Base-by-base conservation (phyloP, 495 filamentous ascomycete species). In the Tirmania nivea region DNA sequence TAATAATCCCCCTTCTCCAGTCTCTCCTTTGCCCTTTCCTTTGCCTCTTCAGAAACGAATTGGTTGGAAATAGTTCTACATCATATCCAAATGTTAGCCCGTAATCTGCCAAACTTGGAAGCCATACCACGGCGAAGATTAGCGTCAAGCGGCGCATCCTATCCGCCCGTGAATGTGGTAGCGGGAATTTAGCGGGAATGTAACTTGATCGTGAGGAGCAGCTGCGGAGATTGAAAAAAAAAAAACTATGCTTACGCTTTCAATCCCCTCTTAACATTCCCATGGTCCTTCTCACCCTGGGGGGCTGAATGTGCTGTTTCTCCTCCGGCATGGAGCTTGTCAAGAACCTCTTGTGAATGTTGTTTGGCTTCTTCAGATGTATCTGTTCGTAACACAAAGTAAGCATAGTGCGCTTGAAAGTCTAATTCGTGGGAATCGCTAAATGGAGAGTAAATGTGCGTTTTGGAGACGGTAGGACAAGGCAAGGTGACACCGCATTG, bases 1-100 rank as follows among this genome's bases (percentile, higher is more conserved):
- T 19, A 45, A 45, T 14, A 45, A 19, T 45, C 39, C 5, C 39
- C 39, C 37, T 63, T 35, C 55, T 60, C 59, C 52, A 69, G 34
- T 56, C 61, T 66, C 52, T 73, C 61, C 57, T 67, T 62, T 3
- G 69, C 72, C 25, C 61, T 67, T 48, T 71, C 63, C 60, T 71
- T 73, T 9, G 72, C 70, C 52, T 71, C 67, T 17, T 71, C 65
- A 1, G 72, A 73, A 0, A 73, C 72, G 31, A 69, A 66, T 7
- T 70, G 71, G 54, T 73, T 74, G 50, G 59, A 69, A 12, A 69
- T 58, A 8, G 68, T 63, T 19, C 63, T 65, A 34, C 6, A 17
- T 21, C 25, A 31, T 16, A 14, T 56, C 20, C 37, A 49, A 42
- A 12, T 3, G 25, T 31, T 31, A 31, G 25, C 7, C 25, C 2